phyloP scores from a whole-genome alignment of 1,284 basidiomycete genomes.

The Fomitopsis palustris region DNA sequence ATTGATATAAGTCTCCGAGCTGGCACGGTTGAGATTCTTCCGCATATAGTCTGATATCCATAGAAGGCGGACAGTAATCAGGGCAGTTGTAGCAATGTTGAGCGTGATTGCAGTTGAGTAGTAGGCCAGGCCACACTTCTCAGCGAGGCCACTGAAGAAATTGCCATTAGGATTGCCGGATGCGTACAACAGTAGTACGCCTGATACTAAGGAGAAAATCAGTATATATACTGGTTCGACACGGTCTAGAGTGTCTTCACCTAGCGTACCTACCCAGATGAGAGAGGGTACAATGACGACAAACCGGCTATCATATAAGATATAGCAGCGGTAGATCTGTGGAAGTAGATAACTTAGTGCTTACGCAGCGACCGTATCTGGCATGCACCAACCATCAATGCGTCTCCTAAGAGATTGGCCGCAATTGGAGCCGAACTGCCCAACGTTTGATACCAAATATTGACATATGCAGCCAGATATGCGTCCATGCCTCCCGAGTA shows the following conservation, averaged over 20 bases:
- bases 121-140: constrained; percentile 11
- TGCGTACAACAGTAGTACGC: neutral
- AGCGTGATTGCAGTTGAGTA: constrained; percentile 11
- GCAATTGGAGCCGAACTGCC: constrained; percentile 11
- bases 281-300: neutral
- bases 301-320: neutral
- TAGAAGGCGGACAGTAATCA: constrained; percentile 18
- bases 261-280: neutral
- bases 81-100: constrained; percentile 13
- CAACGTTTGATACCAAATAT: constrained; percentile 18
- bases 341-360: neutral
- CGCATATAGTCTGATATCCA: constrained; percentile 7
- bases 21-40: constrained; percentile 1
- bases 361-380: no score
- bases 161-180: constrained; percentile 13
- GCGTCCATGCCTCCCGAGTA: constrained; percentile 12
- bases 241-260: no score
- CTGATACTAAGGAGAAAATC: neutral
- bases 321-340: neutral
- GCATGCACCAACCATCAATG: constrained; percentile 14
- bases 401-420: constrained; percentile 13
- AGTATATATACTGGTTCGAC: no score
- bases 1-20: neutral
- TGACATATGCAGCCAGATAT: constrained; percentile 11
- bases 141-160: constrained; percentile 17